Evolutionary conservation across 179 eudicot species (phyloP), one percentile per base, ranked within the genome.

Genomic region (Sideroxylon spinosum): DNA sequence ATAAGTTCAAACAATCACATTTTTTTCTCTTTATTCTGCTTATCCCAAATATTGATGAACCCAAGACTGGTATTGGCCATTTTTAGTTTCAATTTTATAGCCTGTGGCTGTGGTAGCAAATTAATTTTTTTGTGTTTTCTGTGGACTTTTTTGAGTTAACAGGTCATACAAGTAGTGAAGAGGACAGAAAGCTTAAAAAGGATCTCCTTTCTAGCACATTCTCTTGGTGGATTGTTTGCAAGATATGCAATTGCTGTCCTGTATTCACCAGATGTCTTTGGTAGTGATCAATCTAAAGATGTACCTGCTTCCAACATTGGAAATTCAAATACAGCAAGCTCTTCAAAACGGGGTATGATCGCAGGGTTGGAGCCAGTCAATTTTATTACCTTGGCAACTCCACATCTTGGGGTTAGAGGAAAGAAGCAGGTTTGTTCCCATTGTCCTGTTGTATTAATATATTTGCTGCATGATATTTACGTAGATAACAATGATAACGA

Each of bases 381-480:
- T 85, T 96, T 92, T 83, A 90, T 96, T 68, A 94, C 97, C 80
- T 83, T 96, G 88, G 99, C 98, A 77, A 94, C 98, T 68, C 99
- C 99, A 13, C 99, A 96, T 86, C 97, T 96, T 63, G 99, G 99
- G 70, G 98, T 96, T 65, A 89, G 98, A 83, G 99, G 99, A 78
- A 96, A 86, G 82, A 93, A 88, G 63, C 99, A 96, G 99, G 99
- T 95, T 78, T 7, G 82, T 78, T 71, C 16, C 78, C 60, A 60
- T 26, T 20, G 16, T 26, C 13, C 75, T 26, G 11, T 74, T 78
- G 48, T 66, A n/a, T 22, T 46, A 62, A 44, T 48, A 5, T 20
- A 17, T 7, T 52, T 44, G 59, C 49, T 63, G 49, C 28, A 32
- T 64, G 4, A 50, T 9, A 22, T 20, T 70, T 50, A 53, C 56